Conservation (phyloP, 1,284 basidiomycete species). For the Omphalotus olearius region DNA sequence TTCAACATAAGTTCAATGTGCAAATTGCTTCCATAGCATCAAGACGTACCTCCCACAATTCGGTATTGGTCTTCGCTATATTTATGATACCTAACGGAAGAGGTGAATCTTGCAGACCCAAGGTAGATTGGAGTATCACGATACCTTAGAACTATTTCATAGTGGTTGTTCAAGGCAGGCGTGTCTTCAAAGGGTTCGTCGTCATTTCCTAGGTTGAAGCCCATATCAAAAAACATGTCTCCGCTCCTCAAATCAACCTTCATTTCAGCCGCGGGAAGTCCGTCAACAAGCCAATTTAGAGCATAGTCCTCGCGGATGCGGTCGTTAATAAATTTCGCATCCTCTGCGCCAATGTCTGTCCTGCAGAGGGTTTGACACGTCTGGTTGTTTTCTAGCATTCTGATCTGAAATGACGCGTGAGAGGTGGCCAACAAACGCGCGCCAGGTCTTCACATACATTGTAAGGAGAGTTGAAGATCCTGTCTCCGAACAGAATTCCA, state of each 20-base stretch:
- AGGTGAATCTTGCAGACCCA: conserved; percentile 1
- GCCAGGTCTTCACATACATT: conserved; percentile 58
- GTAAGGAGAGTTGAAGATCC: conserved; percentile 90
- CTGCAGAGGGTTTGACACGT: conserved; percentile 81
- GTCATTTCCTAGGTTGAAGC: conserved; percentile 76
- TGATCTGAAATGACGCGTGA: conserved; percentile 44
- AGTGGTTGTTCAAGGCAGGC: conserved; percentile 90
- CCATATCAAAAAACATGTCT: conserved; percentile 89
- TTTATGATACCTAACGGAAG: conserved; percentile 68
- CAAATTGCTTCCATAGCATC: too few species aligned
- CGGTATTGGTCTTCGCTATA: conserved; percentile 68
- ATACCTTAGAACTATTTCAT: conserved; percentile 77
- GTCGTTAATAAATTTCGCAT: conserved; percentile 88
- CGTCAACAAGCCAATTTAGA: conserved; percentile 93
- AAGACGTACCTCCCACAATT: conserved; percentile 59
- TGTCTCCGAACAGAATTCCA: conserved; percentile 93
- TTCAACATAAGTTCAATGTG: background rate
- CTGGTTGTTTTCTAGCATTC: conserved; percentile 69
- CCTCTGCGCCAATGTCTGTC: conserved; percentile 57
- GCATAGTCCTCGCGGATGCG: conserved; percentile 93
- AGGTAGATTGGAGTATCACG: conserved; percentile 16
- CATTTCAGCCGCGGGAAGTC: conserved; percentile 91
- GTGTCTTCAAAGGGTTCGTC: conserved; percentile 46
- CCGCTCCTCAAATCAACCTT: conserved; percentile 74
- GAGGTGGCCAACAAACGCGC: conserved; percentile 5